Base-by-base conservation (phyloP, 1,284 basidiomycete genomes). In the Tilletiopsis washingtonensis region DNA sequence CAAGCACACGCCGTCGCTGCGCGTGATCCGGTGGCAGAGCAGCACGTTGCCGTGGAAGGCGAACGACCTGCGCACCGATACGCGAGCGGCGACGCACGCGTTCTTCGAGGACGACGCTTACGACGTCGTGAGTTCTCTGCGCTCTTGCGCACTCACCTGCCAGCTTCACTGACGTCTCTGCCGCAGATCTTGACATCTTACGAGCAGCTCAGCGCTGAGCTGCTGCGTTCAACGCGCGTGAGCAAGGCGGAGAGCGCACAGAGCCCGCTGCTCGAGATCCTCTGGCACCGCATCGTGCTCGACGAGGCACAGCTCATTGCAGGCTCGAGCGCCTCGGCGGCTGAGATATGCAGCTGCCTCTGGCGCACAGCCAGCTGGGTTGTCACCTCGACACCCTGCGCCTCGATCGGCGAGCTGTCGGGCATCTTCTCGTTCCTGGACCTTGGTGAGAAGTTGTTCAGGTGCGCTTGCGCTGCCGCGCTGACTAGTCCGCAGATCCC, bases 361-460 rank as follows among this genome's bases (percentile, higher is more conserved):
- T 64, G 62, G 62, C 47, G 62, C 4, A 54, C 54, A 45, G 62
- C 57, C 24, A 56, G 60, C 52, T 64, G 62, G 62, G 51, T 64
- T 52, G 56, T 57, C 38, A 62, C 60, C 2, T 58, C 57, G 14
- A 64, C 62, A 0, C 62, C 62, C 1, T 53, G 60, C 27, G 53
- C 53, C 34, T 57, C 61, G 3, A 56, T 63, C 21, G 45, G 47
- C 19, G 62, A 64, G 25, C 56, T 64, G 23, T 50, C 53, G 42
- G 57, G 57, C 29, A 54, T 64, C 43, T 57, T 59, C 49, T 49
- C 54, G 11, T 62, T 62, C 43, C 37, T 64, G 38, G 62, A 64
- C 37, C 32, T n/a, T n/a, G n/a, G n/a, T n/a, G n/a, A n/a, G n/a
- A n/a, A n/a, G n/a, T n/a, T n/a, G n/a, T n/a, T n/a, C n/a, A n/a